Conservation (phyloP, 1,139 yeast species). For the Casaregolazyma lundiana region DNA sequence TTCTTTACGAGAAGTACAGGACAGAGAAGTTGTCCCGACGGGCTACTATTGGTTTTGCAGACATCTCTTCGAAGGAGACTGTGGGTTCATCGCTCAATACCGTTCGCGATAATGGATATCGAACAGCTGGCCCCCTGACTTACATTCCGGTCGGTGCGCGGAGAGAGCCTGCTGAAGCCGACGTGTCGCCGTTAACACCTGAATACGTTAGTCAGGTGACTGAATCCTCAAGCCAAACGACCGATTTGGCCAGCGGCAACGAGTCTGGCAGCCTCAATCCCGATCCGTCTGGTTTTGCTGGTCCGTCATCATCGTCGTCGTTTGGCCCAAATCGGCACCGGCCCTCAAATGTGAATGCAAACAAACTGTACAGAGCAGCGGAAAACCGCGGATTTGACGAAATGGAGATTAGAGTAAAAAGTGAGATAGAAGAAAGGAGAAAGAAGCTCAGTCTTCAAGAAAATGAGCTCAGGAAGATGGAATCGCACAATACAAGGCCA, state of each 20-base stretch:
- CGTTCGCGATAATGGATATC: neutral
- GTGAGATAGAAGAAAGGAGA: constrained; percentile 78
- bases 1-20: constrained; percentile 85
- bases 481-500: constrained; percentile 60
- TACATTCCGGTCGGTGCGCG: neutral
- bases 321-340: neutral
- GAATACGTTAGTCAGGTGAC: neutral
- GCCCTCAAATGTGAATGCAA: constrained; percentile 16
- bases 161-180: neutral
- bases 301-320: neutral
- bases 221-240: neutral
- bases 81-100: neutral
- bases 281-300: neutral
- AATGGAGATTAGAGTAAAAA: constrained; percentile 63
- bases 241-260: neutral
- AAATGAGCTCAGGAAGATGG: constrained; percentile 78
- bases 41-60: constrained; percentile 8
- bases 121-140: neutral
- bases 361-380: constrained; percentile 7
- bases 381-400: constrained; percentile 17
- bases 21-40: constrained; percentile 65
- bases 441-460: constrained; percentile 84
- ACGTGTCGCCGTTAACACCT: neutral
- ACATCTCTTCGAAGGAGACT: neutral
- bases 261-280: neutral